Evolutionary conservation across 2,329 filamentous ascomycete species (phyloP).

Genomic region (Sarocladiaceae sp.): DNA sequence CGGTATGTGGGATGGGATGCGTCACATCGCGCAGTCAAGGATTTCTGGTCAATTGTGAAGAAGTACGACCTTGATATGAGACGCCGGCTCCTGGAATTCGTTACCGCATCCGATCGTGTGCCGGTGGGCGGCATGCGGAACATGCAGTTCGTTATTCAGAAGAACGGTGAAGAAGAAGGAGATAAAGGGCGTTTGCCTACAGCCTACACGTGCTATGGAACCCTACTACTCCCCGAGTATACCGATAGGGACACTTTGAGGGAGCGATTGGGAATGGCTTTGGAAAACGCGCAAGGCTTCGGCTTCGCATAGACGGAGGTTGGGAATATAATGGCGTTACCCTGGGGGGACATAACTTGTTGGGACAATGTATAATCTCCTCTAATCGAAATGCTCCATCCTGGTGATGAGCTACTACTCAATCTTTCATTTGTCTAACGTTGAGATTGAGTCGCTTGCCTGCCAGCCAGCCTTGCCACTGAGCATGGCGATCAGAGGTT

Average conservation of each 20-base stretch:
- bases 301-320: conserved; percentile 61
- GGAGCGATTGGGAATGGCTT: conserved; percentile 74
- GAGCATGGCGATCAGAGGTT: conserved; percentile 45
- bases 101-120: conserved; percentile 87
- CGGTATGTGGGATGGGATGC: conserved; percentile 80
- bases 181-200: conserved; percentile 65
- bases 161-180: conserved; percentile 61
- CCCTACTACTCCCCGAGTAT: conserved; percentile 82
- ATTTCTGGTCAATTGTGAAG: conserved; percentile 82
- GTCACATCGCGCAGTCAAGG: conserved; percentile 62
- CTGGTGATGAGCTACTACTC: too few species aligned
- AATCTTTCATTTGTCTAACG: conserved; percentile 78
- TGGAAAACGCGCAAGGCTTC: conserved; percentile 87
- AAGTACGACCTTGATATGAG: conserved; percentile 65
- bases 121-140: conserved; percentile 82
- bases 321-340: neutral
- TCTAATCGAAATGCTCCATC: too few species aligned
- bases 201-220: conserved; percentile 91
- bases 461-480: conserved; percentile 84
- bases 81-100: conserved; percentile 80
- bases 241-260: conserved; percentile 62
- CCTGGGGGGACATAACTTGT: neutral
- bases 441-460: conserved; percentile 89
- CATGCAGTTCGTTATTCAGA: conserved; percentile 79
- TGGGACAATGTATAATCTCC: neutral